phyloP scores from a whole-genome alignment of 2,329 filamentous ascomycete genomes.

The Alternaria sp. region DNA sequence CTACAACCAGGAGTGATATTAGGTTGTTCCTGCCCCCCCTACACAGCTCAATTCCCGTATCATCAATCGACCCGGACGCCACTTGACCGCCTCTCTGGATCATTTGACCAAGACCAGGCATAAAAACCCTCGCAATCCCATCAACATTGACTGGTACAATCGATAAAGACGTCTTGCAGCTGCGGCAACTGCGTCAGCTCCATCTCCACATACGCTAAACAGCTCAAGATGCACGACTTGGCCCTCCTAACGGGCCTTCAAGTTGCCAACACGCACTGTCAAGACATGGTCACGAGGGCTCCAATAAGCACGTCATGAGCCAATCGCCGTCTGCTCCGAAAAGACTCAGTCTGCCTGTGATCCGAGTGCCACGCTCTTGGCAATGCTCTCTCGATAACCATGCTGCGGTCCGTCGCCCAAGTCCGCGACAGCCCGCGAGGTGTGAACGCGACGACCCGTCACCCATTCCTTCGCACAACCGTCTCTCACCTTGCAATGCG shows the following conservation, averaged over 20 bases:
- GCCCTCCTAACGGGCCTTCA: neutral
- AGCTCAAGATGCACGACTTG: constrained; percentile 29
- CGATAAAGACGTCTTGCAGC: constrained; percentile 24
- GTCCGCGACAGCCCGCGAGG: constrained; percentile 24
- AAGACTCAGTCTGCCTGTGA: constrained; percentile 8
- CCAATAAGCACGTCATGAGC: constrained; percentile 6
- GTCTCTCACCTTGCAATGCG: neutral
- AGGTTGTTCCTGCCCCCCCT: neutral
- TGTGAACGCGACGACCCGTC: constrained; percentile 12
- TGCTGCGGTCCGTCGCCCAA: constrained; percentile 17
- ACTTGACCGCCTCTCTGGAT: constrained; percentile 21
- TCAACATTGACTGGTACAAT: constrained; percentile 28
- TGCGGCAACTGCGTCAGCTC: constrained; percentile 30
- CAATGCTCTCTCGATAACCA: constrained; percentile 12
- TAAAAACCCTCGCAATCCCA: constrained; percentile 21
- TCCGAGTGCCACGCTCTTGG: constrained; percentile 13
- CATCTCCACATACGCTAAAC: constrained; percentile 45
- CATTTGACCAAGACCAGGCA: constrained; percentile 33
- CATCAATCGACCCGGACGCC: neutral
- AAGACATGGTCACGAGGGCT: constrained; percentile 27
- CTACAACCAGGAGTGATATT: neutral
- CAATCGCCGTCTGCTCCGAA: constrained; percentile 26
- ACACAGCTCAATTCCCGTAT: neutral
- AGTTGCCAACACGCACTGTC: constrained; percentile 18
- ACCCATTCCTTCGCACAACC: neutral